Percentiles rank a stretch among this genome's conserved stretches.
These are phyloP conservation scores for Sphagnum contortum DNA, from an alignment of 225 moss, liverwort and hornwort genomes.

Conservation along the genomic window DNA sequence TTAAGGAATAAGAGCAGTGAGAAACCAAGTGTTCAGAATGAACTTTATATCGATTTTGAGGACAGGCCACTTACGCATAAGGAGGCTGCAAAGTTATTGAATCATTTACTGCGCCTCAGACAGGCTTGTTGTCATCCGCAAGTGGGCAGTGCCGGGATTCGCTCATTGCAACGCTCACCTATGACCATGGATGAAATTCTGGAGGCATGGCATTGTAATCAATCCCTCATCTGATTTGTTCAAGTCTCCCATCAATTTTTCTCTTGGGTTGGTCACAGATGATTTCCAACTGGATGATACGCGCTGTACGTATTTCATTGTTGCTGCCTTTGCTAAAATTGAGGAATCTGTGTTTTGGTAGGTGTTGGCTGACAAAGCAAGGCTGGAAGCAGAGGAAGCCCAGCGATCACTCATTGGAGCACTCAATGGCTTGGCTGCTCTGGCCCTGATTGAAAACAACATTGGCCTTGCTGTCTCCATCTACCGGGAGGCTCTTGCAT, in stretches of 20 bases:
- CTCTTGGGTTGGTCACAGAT: too few relatives aligned
- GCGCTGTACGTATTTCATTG: too few relatives aligned
- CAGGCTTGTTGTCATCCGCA: conserved; percentile 99
- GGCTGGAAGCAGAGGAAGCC: conserved; percentile 69
- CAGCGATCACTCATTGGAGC: conserved; percentile 80
- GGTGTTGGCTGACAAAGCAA: conserved; percentile 82
- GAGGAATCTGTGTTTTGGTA: conserved; percentile 10
- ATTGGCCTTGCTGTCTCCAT: conserved; percentile 60
- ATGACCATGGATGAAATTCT: conserved; percentile 99
- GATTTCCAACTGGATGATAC: too few relatives aligned
- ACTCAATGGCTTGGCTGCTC: conserved; percentile 85
- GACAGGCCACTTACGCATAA: conserved; percentile 57
- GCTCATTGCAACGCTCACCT: conserved; percentile 69
- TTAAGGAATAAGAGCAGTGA: background rate
- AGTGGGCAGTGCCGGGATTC: conserved; percentile 92
- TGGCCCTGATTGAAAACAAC: conserved; percentile 69
- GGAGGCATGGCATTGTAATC: conserved; percentile 32
- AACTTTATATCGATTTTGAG: conserved; percentile 24
- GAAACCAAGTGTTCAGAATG: background rate
- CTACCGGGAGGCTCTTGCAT: conserved; percentile 75
- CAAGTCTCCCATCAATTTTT: too few relatives aligned
- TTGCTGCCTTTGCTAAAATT: too few relatives aligned
- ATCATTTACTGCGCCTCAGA: conserved; percentile 71
- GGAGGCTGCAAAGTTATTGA: conserved; percentile 67
- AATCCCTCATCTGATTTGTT: too few relatives aligned